A percentile compares a stretch with the other conserved stretches of the same genome.
These are phyloP conservation scores for Alternaria metachromatica DNA, from an alignment of 2,329 filamentous ascomycete species.

Conservation along the genomic window DNA sequence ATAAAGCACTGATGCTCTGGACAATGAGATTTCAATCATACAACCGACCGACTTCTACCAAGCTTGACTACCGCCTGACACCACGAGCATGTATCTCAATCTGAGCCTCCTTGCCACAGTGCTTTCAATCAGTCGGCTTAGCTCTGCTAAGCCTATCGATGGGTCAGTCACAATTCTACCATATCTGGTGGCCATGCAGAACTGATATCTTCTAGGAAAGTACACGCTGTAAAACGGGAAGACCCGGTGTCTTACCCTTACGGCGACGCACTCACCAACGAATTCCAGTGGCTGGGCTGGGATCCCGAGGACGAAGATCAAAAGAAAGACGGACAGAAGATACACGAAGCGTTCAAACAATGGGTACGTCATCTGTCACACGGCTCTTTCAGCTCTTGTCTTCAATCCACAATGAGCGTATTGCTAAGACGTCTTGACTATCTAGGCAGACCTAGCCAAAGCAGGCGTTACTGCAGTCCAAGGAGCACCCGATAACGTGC, in stretches of 20 bases:
- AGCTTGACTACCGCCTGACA: neutral
- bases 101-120: neutral
- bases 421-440: neutral
- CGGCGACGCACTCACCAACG: neutral
- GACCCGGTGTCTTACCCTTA: neutral
- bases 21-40: neutral
- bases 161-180: neutral
- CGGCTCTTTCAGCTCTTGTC: no score
- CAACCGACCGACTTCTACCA: neutral
- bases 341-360: neutral
- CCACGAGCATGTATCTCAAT: neutral
- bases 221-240: neutral
- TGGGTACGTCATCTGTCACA: neutral
- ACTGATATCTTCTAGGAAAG: accelerated
- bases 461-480: neutral
- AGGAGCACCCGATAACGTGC: neutral
- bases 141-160: neutral
- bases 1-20: neutral
- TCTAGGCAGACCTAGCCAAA: neutral
- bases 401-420: neutral
- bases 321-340: neutral
- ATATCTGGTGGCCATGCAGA: neutral
- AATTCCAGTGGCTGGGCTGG: neutral
- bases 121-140: neutral
- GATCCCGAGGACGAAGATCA: neutral